These are phyloP conservation scores for Dimocarpus longan DNA, from an alignment of 345 rosid genomes.

Conservation along the genomic window DNA sequence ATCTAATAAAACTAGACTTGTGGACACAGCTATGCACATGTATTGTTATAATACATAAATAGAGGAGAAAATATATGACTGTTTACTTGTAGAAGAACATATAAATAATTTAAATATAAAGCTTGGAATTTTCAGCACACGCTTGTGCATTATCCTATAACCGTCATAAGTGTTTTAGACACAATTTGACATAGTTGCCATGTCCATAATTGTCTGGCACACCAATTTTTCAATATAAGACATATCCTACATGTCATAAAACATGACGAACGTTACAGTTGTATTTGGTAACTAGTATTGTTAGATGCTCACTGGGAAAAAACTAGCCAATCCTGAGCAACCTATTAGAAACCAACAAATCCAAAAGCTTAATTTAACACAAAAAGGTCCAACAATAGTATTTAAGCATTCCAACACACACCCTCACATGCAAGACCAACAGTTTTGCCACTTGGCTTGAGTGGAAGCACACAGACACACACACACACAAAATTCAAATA, in stretches of 20 bases:
- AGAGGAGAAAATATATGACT: neutral
- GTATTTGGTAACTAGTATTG: no score
- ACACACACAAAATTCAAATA: no score
- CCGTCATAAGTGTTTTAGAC: neutral
- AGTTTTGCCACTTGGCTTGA: no score
- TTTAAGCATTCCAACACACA: no score
- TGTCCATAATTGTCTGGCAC: neutral
- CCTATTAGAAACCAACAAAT: neutral
- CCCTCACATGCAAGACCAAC: no score
- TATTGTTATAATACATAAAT: neutral
- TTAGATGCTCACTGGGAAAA: neutral
- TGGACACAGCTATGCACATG: neutral
- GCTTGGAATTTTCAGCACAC: neutral
- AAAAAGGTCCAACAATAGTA: no score
- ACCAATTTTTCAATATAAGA: neutral
- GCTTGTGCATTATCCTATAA: neutral
- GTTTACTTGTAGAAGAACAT: conserved; percentile 1
- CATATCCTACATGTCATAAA: neutral
- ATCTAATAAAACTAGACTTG: neutral
- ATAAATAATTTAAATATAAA: neutral
- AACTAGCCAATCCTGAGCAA: conserved; percentile 1
- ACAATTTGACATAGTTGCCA: neutral
- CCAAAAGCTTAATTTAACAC: no score
- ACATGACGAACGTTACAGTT: no score
- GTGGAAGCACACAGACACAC: no score